Percentiles rank a stretch among this genome's conserved stretches.
phyloP scores from a whole-genome alignment of 768 basidiomycete genomes.

The Russula griseocarnosa region DNA sequence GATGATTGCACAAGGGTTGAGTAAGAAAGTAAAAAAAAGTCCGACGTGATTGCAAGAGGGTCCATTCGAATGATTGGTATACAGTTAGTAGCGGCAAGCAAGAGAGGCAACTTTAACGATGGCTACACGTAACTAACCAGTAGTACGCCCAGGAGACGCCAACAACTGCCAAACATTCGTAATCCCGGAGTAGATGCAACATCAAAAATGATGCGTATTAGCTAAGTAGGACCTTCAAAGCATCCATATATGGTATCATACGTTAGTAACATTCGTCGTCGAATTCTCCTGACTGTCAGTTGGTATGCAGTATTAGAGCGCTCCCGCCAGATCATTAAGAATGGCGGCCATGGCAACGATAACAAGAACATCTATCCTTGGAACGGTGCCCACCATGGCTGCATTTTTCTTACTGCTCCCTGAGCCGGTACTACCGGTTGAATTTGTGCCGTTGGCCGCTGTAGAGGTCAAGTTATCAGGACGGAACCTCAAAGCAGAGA shows the following conservation, averaged over 20 bases:
- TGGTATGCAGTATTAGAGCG: not conserved
- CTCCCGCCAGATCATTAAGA: slow-evolving; percentile 1
- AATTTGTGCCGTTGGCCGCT: no score
- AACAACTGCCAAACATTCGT: not conserved
- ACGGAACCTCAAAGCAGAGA: not conserved
- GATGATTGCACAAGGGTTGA: no score
- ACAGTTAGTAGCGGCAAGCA: not conserved
- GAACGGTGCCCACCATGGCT: not conserved
- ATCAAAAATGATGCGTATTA: not conserved
- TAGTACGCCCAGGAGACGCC: not conserved
- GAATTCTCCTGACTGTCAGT: not conserved
- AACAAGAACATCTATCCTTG: not conserved
- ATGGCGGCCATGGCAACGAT: not conserved
- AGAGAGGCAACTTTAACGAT: not conserved
- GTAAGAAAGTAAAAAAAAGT: no score
- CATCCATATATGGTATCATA: slow-evolving; percentile 16
- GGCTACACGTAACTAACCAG: slow-evolving; percentile 10
- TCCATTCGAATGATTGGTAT: not conserved
- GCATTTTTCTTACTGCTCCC: slow-evolving; percentile 2
- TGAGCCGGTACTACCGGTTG: not conserved
- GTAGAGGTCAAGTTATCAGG: not conserved
- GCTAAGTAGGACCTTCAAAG: not conserved
- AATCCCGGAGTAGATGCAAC: not conserved
- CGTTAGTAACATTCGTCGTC: not conserved
- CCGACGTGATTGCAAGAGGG: not conserved